A percentile compares a stretch with the other conserved stretches of the same genome.
phyloP scores from a whole-genome alignment of 768 basidiomycete genomes.

The Amanita muscaria region DNA sequence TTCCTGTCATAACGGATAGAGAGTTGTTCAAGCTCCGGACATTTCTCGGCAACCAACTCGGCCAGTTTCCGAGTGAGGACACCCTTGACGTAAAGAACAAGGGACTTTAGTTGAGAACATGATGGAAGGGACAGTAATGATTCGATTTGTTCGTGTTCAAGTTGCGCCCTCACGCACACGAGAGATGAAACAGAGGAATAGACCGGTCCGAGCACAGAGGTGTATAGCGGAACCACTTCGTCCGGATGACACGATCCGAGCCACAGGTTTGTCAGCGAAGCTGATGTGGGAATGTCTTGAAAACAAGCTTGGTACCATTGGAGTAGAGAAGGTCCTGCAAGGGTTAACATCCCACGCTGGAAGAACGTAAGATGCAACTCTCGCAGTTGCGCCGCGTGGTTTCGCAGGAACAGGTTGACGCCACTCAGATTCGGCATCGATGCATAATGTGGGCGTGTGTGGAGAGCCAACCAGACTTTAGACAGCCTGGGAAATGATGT shows the following conservation, averaged over 20 bases:
- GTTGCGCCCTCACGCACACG: conserved; percentile 1
- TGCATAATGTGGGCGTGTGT: neutral
- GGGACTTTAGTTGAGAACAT: neutral
- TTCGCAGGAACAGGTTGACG: conserved; percentile 3
- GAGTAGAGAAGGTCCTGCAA: neutral
- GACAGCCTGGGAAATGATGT: neutral
- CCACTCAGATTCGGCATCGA: neutral
- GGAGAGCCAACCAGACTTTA: conserved; percentile 1
- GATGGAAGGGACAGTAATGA: conserved; percentile 1
- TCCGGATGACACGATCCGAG: conserved; percentile 5
- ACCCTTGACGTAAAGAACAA: conserved; percentile 1
- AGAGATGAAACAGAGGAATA: neutral
- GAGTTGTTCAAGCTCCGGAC: conserved; percentile 3
- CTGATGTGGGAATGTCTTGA: neutral
- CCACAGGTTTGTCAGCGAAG: conserved; percentile 1
- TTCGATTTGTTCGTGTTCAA: conserved; percentile 3
- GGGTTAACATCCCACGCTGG: conserved; percentile 2
- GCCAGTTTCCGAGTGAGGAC: neutral
- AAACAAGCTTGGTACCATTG: conserved; percentile 4
- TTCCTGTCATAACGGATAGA: conserved; percentile 5
- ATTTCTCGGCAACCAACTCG: neutral
- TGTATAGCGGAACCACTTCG: neutral
- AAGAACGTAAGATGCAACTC: conserved; percentile 6
- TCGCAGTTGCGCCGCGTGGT: neutral
- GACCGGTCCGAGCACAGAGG: conserved; percentile 1